phyloP scores from a whole-genome alignment of 139 green algal species.

The Microglena sp. region DNA sequence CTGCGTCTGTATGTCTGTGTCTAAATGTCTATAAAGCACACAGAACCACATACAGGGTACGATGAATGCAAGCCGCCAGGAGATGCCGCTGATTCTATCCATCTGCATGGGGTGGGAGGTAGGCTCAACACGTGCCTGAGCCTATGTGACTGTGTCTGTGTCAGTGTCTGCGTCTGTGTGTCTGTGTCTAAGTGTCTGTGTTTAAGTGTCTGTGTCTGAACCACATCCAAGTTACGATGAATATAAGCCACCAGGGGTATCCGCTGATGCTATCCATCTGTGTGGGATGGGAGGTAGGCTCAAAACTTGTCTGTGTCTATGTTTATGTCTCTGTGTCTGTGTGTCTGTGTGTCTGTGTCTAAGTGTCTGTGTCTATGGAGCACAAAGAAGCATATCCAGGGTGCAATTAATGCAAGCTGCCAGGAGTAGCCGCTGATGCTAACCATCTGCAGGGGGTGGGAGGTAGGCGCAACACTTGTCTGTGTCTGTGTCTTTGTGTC shows the following conservation, averaged over 20 bases:
- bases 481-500: conserved; percentile 3
- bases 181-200: background rate
- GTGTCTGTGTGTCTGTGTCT: conserved; percentile 1
- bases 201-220: conserved; percentile 1
- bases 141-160: conserved; percentile 4
- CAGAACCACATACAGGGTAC: background rate
- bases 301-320: no score
- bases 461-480: no score
- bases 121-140: no score
- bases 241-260: background rate
- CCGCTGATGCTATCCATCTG: background rate
- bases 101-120: no score
- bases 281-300: background rate
- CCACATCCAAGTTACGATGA: background rate
- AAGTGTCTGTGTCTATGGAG: background rate
- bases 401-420: background rate
- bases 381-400: background rate
- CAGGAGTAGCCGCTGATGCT: no score
- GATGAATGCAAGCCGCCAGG: no score
- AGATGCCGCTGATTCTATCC: no score
- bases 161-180: conserved; percentile 1
- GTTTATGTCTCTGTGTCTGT: conserved; percentile 1
- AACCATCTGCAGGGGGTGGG: no score
- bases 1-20: no score
- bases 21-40: no score